These are phyloP conservation scores for Exophiala oligosperma DNA, from an alignment of 2,329 filamentous ascomycete species.

Conservation along the genomic window DNA sequence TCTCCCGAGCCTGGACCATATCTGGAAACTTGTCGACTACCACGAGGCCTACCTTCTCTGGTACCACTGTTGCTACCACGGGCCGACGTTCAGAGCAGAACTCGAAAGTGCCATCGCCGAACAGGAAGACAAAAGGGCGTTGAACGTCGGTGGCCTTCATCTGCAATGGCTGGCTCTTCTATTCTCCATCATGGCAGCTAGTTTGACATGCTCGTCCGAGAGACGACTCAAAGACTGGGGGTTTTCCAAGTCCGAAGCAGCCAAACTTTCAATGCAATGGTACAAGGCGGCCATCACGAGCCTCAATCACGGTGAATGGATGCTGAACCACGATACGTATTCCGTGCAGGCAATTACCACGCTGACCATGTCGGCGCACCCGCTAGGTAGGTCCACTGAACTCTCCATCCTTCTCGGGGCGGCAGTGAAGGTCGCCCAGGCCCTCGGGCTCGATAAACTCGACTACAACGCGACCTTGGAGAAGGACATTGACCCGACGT, in stretches of 20 bases:
- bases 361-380: slow-evolving; percentile 50
- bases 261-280: slow-evolving; percentile 46
- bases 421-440: slow-evolving; percentile 49
- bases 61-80: slow-evolving; percentile 27
- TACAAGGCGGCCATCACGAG: slow-evolving; percentile 47
- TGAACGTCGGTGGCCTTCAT: slow-evolving; percentile 25
- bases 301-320: slow-evolving; percentile 49
- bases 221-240: slow-evolving; percentile 42
- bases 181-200: slow-evolving; percentile 24
- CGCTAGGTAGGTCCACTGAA: slow-evolving; percentile 52
- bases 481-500: slow-evolving; percentile 19
- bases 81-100: slow-evolving; percentile 26
- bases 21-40: slow-evolving; percentile 25
- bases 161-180: slow-evolving; percentile 25
- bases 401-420: slow-evolving; percentile 48
- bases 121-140: slow-evolving; percentile 9
- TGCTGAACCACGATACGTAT: slow-evolving; percentile 43
- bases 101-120: slow-evolving; percentile 21
- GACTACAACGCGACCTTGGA: slow-evolving; percentile 22
- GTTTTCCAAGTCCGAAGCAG: slow-evolving; percentile 43
- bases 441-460: slow-evolving; percentile 48
- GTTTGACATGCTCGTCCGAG: slow-evolving; percentile 24
- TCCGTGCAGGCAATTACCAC: slow-evolving; percentile 50
- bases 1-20: slow-evolving; percentile 16
- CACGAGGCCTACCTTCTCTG: slow-evolving; percentile 23